Conservation (phyloP, 495 filamentous ascomycete species). For the Chaetomidium leptoderma region DNA sequence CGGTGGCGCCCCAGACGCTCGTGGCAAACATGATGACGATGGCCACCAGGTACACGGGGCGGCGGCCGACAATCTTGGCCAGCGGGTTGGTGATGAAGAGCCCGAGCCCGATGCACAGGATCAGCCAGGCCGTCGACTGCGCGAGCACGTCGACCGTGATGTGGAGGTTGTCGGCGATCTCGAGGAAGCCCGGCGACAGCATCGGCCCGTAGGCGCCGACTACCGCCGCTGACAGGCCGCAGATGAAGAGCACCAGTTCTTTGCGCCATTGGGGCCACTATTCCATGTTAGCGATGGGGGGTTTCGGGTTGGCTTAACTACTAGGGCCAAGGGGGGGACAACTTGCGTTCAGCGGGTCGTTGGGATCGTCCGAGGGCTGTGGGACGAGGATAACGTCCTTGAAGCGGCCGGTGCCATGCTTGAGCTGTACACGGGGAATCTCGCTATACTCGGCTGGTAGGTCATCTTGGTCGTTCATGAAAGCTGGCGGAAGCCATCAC, state of each 20-base stretch:
- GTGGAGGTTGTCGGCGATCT: conserved; percentile 36
- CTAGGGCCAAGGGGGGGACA: not conserved
- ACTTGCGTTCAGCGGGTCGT: conserved; percentile 51
- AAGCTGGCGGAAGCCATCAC: conserved; percentile 29
- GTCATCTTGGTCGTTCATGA: conserved; percentile 44
- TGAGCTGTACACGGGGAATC: conserved; percentile 42
- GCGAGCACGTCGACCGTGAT: conserved; percentile 33
- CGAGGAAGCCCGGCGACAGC: conserved; percentile 48
- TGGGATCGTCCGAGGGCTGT: conserved; percentile 52
- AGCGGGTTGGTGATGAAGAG: conserved; percentile 58
- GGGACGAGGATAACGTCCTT: conserved; percentile 49
- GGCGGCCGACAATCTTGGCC: conserved; percentile 61
- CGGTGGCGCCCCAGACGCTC: conserved; percentile 58
- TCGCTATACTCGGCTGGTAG: conserved; percentile 41
- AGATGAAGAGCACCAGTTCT: conserved; percentile 50
- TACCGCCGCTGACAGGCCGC: conserved; percentile 51
- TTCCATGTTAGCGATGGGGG: conserved; percentile 3
- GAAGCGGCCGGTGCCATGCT: conserved; percentile 47
- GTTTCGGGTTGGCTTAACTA: too few species aligned
- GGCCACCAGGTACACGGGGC: conserved; percentile 57
- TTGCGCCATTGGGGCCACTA: conserved; percentile 29
- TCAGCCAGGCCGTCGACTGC: conserved; percentile 38
- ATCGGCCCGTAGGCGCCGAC: conserved; percentile 55
- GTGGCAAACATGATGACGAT: conserved; percentile 55
- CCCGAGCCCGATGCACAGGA: conserved; percentile 33